A percentile compares a stretch with the other conserved stretches of the same genome.
phyloP scores from a whole-genome alignment of 2,329 filamentous ascomycete species.

The Trichophyton verrucosum region DNA sequence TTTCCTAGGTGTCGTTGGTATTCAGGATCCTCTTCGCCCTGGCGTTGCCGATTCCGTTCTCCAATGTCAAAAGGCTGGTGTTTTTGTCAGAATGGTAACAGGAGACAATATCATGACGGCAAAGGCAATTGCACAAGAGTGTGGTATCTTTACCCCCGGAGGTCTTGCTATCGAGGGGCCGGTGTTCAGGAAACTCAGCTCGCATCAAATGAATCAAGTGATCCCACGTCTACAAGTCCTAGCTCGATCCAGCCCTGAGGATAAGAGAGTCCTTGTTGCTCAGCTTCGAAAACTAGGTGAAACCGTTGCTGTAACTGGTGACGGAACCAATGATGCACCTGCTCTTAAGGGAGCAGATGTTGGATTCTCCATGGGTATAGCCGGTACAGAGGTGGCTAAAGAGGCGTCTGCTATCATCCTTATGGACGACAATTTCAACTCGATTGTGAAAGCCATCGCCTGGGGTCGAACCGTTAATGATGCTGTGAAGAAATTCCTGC shows the following conservation, averaged over 20 bases:
- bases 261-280: slow-evolving; percentile 52
- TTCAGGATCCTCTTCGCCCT: slow-evolving; percentile 59
- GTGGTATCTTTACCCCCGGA: slow-evolving; percentile 51
- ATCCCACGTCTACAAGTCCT: slow-evolving; percentile 51
- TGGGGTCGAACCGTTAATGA: slow-evolving; percentile 59
- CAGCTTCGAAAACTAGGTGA: slow-evolving; percentile 49
- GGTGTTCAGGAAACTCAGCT: slow-evolving; percentile 49
- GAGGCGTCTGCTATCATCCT: slow-evolving; percentile 56
- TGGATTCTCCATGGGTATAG: slow-evolving; percentile 56
- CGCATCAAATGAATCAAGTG: slow-evolving; percentile 46
- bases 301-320: slow-evolving; percentile 51
- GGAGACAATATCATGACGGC: slow-evolving; percentile 60
- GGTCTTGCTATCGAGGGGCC: slow-evolving; percentile 58
- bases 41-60: slow-evolving; percentile 56
- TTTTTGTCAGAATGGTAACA: slow-evolving; percentile 64
- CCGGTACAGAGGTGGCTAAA: slow-evolving; percentile 55
- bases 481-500: slow-evolving; percentile 54
- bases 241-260: slow-evolving; percentile 53
- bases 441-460: slow-evolving; percentile 54
- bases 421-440: slow-evolving; percentile 53
- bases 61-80: slow-evolving; percentile 55
- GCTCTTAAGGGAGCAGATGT: slow-evolving; percentile 55
- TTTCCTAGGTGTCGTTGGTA: slow-evolving; percentile 60
- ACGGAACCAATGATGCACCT: slow-evolving; percentile 55
- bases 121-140: slow-evolving; percentile 59